Percentiles rank a stretch among this genome's conserved stretches.
Conservation (phyloP, 345 rosid genomes). For the Carallia pectinifolia region DNA sequence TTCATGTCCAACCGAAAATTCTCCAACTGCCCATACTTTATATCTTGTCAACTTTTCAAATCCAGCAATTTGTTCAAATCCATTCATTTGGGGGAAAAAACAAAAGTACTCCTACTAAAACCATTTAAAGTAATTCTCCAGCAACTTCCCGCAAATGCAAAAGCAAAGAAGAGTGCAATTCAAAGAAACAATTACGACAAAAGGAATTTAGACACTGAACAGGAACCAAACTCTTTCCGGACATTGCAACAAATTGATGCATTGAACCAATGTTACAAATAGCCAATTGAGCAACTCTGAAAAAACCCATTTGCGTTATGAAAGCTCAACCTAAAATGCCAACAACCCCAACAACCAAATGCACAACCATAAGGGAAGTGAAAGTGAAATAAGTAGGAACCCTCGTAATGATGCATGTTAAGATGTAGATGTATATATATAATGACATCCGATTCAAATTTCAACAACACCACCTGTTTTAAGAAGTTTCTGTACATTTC, state of each 20-base stretch:
- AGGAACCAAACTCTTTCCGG: not conserved
- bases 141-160: too few relatives aligned
- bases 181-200: not conserved
- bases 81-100: too few relatives aligned
- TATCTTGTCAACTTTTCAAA: too few relatives aligned
- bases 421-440: too few relatives aligned
- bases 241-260: slow-evolving; percentile 3
- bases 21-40: too few relatives aligned
- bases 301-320: not conserved
- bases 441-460: not conserved
- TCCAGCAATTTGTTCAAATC: too few relatives aligned
- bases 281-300: slow-evolving; percentile 3
- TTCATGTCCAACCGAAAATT: too few relatives aligned
- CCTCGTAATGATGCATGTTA: too few relatives aligned
- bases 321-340: not conserved
- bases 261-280: slow-evolving; percentile 6
- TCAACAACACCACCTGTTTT: not conserved
- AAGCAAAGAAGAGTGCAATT: too few relatives aligned
- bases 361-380: slow-evolving; percentile 1
- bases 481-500: not conserved
- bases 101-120: too few relatives aligned
- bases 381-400: not conserved
- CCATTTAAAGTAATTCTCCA: too few relatives aligned
- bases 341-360: slow-evolving; percentile 12
- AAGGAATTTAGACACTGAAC: not conserved